Percentiles rank a stretch among this genome's conserved stretches.
phyloP scores from a whole-genome alignment of 2,329 filamentous ascomycete species.

The Salinomyces thailandicus region DNA sequence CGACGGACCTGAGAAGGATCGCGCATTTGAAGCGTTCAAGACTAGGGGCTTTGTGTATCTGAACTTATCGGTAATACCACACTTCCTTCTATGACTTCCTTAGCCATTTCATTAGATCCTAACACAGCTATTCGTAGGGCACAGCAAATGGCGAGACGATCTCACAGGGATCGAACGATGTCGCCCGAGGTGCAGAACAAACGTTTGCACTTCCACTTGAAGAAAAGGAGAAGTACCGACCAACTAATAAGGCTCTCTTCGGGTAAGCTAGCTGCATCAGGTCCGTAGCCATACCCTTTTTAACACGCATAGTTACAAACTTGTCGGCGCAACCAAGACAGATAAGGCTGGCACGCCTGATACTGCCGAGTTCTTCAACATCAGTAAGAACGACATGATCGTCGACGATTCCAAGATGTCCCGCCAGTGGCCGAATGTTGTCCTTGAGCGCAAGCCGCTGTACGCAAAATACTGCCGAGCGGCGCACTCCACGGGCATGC shows the following conservation, averaged over 20 bases:
- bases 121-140: no score
- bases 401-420: conserved; percentile 24
- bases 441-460: conserved; percentile 18
- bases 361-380: conserved; percentile 46
- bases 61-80: conserved; percentile 37
- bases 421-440: conserved; percentile 17
- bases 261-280: no score
- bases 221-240: conserved; percentile 43
- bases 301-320: conserved; percentile 26
- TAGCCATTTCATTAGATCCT: no score
- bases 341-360: conserved; percentile 42
- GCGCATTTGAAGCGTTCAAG: conserved; percentile 33
- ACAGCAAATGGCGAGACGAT: conserved; percentile 21
- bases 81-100: no score
- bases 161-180: conserved; percentile 16
- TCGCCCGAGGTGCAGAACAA: conserved; percentile 29
- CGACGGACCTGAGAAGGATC: conserved; percentile 27
- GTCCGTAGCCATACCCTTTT: no score
- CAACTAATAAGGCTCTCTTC: conserved; percentile 32
- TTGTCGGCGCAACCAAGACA: conserved; percentile 36
- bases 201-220: conserved; percentile 39
- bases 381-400: conserved; percentile 46
- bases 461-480: conserved; percentile 36
- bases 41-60: conserved; percentile 49
- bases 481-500: conserved; percentile 37